phyloP scores from a whole-genome alignment of 148 eudicot genomes.

The Spergularia bocconei region DNA sequence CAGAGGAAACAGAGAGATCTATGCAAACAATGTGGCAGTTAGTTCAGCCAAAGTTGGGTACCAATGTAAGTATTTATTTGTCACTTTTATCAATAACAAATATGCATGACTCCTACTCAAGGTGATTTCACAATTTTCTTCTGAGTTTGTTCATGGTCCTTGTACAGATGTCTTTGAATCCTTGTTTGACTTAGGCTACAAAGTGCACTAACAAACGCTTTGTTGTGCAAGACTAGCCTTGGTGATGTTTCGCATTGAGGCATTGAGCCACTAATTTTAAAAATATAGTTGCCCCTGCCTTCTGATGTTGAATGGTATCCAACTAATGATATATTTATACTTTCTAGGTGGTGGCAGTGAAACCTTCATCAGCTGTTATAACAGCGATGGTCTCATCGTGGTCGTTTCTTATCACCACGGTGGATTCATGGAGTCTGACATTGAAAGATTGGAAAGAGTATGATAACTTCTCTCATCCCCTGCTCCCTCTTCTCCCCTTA shows the following conservation, averaged over 20 bases:
- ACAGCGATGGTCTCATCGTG: constrained; percentile 82
- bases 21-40: constrained; percentile 98
- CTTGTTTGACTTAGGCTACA: neutral
- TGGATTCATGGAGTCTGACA: constrained; percentile 49
- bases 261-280: neutral
- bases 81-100: no score
- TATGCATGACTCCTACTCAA: neutral
- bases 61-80: constrained; percentile 56
- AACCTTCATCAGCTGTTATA: constrained; percentile 62
- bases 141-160: neutral
- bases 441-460: constrained; percentile 80
- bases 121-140: neutral
- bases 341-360: constrained; percentile 65
- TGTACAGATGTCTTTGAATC: neutral
- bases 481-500: neutral
- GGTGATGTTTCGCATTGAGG: neutral
- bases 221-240: neutral
- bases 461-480: constrained; percentile 22
- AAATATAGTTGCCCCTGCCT: neutral
- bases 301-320: neutral
- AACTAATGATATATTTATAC: constrained; percentile 1
- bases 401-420: constrained; percentile 85
- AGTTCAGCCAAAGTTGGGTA: constrained; percentile 73
- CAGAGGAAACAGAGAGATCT: constrained; percentile 66
- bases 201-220: neutral